phyloP scores from a whole-genome alignment of 148 eudicot genomes.

The Chenopodium formosanum region DNA sequence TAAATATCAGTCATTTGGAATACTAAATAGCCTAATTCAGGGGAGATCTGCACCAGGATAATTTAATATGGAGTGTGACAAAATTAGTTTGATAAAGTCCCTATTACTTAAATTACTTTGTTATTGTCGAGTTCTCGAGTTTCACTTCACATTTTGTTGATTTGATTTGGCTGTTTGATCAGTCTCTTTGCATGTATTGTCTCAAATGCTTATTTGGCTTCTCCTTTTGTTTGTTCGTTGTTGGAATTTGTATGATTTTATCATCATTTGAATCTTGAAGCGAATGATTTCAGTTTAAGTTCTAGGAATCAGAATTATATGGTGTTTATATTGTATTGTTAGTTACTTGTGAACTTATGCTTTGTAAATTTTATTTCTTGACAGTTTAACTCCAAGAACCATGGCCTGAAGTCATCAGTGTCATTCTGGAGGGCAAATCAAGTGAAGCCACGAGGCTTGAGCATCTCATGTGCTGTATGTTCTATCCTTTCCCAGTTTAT shows the following conservation, averaged over 20 bases:
- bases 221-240: too few species aligned
- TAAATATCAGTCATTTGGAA: background rate
- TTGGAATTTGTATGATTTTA: background rate
- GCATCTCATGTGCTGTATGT: conserved; percentile 45
- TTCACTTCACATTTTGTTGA: too few species aligned
- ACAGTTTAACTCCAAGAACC: conserved; percentile 30
- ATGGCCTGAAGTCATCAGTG: conserved; percentile 26
- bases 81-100: background rate
- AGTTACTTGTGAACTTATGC: conserved; percentile 1
- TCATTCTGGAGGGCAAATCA: conserved; percentile 34
- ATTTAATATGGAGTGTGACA: too few species aligned
- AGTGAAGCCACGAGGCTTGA: conserved; percentile 25
- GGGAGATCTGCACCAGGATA: background rate
- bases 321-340: background rate
- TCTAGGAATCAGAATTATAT: background rate
- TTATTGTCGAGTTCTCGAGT: too few species aligned
- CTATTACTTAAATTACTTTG: background rate
- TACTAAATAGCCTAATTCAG: background rate
- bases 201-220: background rate
- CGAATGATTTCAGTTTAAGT: background rate
- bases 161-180: too few species aligned
- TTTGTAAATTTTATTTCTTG: background rate
- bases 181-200: background rate
- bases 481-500: background rate
- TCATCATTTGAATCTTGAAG: background rate